A percentile compares a stretch with the other conserved stretches of the same genome.
These are phyloP conservation scores for Lasiosphaeria miniovina DNA, from an alignment of 495 filamentous ascomycete species.

Conservation along the genomic window DNA sequence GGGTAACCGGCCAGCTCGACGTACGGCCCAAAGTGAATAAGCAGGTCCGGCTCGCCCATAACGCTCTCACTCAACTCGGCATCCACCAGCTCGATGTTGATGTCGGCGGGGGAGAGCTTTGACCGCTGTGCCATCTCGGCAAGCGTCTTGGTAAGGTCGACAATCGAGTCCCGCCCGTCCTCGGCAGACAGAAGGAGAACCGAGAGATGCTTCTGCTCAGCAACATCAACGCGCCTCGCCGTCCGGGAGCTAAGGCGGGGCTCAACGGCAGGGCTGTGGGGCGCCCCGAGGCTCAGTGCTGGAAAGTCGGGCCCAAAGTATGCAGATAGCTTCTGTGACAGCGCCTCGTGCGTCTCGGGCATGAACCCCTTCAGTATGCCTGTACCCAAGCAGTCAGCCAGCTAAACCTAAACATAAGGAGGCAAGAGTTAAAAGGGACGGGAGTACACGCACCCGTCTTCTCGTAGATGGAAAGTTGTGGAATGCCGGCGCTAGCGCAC, in stretches of 20 bases:
- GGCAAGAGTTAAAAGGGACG: neutral
- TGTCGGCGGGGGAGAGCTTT: conserved; percentile 74
- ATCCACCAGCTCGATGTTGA: conserved; percentile 83
- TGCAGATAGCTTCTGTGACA: conserved; percentile 68
- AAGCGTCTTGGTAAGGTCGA: conserved; percentile 92
- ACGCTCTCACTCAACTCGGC: conserved; percentile 70
- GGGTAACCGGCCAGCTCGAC: conserved; percentile 88
- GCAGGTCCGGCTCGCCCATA: conserved; percentile 81
- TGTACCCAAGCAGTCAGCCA: conserved; percentile 30
- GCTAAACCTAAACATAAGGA: neutral
- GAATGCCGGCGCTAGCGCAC: conserved; percentile 84
- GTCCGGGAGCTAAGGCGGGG: conserved; percentile 27
- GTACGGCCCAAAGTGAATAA: conserved; percentile 79
- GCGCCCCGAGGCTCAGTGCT: conserved; percentile 68
- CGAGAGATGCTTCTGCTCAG: conserved; percentile 51
- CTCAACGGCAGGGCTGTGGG: conserved; percentile 61
- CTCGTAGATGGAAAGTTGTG: conserved; percentile 84
- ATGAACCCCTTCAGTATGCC: conserved; percentile 85
- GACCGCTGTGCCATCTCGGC: conserved; percentile 90
- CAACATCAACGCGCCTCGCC: conserved; percentile 16
- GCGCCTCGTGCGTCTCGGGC: conserved; percentile 66
- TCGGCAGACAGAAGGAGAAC: conserved; percentile 85
- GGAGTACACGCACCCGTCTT: conserved; percentile 62
- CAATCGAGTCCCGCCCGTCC: conserved; percentile 87
- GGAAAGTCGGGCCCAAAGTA: conserved; percentile 77